Evolutionary conservation across 495 filamentous ascomycete genomes (phyloP), one percentile per base, ranked within the genome.

Genomic region (Trichodelitschia bisporula): DNA sequence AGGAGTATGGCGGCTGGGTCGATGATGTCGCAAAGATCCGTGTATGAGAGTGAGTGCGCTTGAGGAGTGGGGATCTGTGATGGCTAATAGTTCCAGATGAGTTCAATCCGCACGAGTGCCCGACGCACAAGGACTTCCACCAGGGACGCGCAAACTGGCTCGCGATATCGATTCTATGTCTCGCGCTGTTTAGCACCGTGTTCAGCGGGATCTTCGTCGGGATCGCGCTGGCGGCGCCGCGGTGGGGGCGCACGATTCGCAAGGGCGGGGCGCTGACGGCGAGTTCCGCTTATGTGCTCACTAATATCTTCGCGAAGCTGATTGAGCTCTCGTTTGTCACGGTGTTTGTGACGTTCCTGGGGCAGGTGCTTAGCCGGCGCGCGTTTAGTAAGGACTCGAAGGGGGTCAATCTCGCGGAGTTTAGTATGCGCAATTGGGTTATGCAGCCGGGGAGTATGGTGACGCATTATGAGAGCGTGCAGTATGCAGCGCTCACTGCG

Each of bases 321-420:
- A 74, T 80, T 30, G 76, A 83, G 47, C 42, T 77, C 37, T 62
- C 69, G 0, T 83, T 77, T 42, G 72, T 79, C 12, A 77, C 76
- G 0, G 69, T 78, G 1, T 74, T 75, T 36, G 72, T 83, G 2
- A 61, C 69, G 0, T 71, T 74, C 26, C 40, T 80, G 2, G 76
- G 75, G 0, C 76, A 83, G 51, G 60, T 70, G 2, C 47, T 83
- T 6, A 72, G 63, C 24, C 56, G 69, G 6, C 54, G 70, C 15
- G 69, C 74, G 0, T 53, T 74, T 26, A 57, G 53, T 9, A 55
- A 53, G 26, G 46, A 55, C 11, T 63, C 59, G 8, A 43, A 45
- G 25, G 75, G 76, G 0, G 58, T 80, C 30, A 74, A 64, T 3
- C 59, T 83, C 13, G 65, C 74, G 0, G 75, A 80, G 40, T 64